Evolutionary conservation across 495 filamentous ascomycete species (phyloP), one percentile per base, ranked within the genome.

Genomic region (Aspergillus nidulans): DNA sequence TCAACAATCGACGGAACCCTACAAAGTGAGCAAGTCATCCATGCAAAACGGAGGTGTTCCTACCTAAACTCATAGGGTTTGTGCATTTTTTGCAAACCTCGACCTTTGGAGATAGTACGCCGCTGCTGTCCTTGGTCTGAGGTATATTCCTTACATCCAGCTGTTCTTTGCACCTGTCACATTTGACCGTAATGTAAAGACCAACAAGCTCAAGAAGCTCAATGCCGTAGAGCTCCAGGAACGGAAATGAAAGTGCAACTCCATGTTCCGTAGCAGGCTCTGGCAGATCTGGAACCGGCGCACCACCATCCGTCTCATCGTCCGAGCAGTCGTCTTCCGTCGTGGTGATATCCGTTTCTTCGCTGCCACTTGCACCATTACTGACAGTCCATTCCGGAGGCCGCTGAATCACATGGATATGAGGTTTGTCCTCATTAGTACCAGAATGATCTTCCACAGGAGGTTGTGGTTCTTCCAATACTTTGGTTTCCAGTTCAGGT

Each of bases 221-320:
- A 52, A 96, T 86, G 42, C 86, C 82, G 58, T 92, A 81, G 3
- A 96, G 82, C 56, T 92, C 89, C 46, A 95, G 70, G 20, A 80
- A 84, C 0, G 91, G 92, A 64, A 96, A 92, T 2, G 86, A 91
- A 13, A 97, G 78, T 4, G 89, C 82, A 38, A 89, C 86, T 19
- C 91, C 91, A 44, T 77, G 73, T 57, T 87, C 82, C 1, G 59
- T 42, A 4, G 57, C 63, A 42, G 69, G 58, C 32, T 72, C 56
- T 4, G 66, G 42, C 19, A 64, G 62, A 25, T 56, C 53, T 13
- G 70, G 67, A 9, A 72, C 61, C 7, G 74, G 69, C 9, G 69
- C 66, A n/a, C 74, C 69, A 2, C 71, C 72, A 9, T 76, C 68
- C 41, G 77, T 77, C 19, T 79, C 74, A 4, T 79, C 80, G 1